phyloP scores from a whole-genome alignment of 2,329 filamentous ascomycete species.

The Aspergillus texensis region DNA sequence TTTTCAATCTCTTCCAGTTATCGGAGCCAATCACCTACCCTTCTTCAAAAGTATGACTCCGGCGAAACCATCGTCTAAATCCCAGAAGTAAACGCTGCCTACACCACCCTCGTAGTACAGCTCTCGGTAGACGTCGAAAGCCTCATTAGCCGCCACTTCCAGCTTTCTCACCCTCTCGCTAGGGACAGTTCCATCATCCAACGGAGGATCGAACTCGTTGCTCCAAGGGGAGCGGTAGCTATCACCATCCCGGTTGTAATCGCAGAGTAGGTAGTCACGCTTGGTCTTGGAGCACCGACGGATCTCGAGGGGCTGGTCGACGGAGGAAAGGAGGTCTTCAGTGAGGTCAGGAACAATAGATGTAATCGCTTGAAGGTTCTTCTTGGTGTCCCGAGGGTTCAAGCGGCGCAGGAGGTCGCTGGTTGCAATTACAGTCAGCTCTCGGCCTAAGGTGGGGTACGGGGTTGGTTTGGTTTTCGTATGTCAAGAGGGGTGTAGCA shows the following conservation, averaged over 20 bases:
- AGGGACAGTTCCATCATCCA: conserved; percentile 84
- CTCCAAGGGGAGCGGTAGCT: conserved; percentile 98
- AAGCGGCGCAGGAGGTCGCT: conserved; percentile 98
- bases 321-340: conserved; percentile 95
- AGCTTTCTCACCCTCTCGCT: conserved; percentile 90
- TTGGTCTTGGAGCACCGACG: conserved; percentile 84
- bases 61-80: conserved; percentile 95
- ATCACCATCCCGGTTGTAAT: conserved; percentile 99
- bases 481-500: neutral
- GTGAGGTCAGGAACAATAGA: conserved; percentile 85
- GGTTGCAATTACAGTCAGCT: conserved; percentile 32
- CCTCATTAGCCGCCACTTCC: conserved; percentile 92
- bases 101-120: conserved; percentile 92
- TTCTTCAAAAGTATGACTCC: conserved; percentile 97
- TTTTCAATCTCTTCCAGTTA: too few species aligned
- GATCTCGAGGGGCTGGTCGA: conserved; percentile 90
- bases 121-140: conserved; percentile 95
- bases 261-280: conserved; percentile 95
- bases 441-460: conserved; percentile 28
- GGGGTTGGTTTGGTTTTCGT: neutral
- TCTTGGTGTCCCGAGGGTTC: conserved; percentile 87
- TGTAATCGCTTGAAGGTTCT: conserved; percentile 88
- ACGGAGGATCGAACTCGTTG: conserved; percentile 93
- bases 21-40: conserved; percentile 51
- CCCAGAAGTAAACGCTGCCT: conserved; percentile 97